These are phyloP conservation scores for Penicillium sp. DNA, from an alignment of 2,329 filamentous ascomycete species.

Conservation along the genomic window DNA sequence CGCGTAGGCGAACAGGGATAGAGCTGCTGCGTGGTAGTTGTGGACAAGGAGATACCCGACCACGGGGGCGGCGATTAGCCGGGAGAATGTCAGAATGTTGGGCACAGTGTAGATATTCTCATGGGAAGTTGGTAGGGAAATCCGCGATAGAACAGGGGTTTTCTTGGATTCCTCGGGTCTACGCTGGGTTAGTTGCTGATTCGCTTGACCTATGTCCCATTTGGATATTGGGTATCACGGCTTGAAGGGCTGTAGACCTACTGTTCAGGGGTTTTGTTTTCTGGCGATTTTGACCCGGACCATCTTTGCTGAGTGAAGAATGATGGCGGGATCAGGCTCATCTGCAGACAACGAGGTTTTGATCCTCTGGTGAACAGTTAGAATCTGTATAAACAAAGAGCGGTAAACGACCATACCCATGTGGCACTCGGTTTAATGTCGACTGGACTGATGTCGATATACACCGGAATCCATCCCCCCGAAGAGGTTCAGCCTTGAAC, in stretches of 20 bases:
- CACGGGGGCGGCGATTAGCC: conserved; percentile 75
- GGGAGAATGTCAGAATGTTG: conserved; percentile 85
- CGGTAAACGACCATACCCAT: conserved; percentile 7
- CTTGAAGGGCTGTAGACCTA: conserved; percentile 8
- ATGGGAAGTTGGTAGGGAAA: conserved; percentile 45
- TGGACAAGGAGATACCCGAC: conserved; percentile 87
- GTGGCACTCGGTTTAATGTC: conserved; percentile 2
- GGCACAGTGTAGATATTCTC: conserved; percentile 98
- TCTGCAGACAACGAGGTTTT: neutral
- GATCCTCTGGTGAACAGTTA: conserved; percentile 9
- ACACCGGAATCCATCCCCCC: neutral
- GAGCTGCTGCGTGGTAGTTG: conserved; percentile 72
- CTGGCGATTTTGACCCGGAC: conserved; percentile 24
- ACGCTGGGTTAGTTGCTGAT: conserved; percentile 5
- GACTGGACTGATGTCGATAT: conserved; percentile 11
- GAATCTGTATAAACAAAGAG: neutral
- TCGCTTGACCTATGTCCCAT: neutral
- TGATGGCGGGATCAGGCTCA: conserved; percentile 1
- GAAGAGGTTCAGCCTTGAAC: conserved; percentile 1
- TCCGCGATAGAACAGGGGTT: conserved; percentile 34
- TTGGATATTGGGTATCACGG: neutral
- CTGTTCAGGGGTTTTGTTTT: conserved; percentile 16
- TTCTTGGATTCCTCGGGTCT: conserved; percentile 24
- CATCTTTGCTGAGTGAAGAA: conserved; percentile 20
- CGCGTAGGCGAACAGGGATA: conserved; percentile 87